Evolutionary conservation across 192 early-diverging fungal genomes (phyloP), one percentile per base, ranked within the genome.

Genomic region (Spizellomyces sp.): DNA sequence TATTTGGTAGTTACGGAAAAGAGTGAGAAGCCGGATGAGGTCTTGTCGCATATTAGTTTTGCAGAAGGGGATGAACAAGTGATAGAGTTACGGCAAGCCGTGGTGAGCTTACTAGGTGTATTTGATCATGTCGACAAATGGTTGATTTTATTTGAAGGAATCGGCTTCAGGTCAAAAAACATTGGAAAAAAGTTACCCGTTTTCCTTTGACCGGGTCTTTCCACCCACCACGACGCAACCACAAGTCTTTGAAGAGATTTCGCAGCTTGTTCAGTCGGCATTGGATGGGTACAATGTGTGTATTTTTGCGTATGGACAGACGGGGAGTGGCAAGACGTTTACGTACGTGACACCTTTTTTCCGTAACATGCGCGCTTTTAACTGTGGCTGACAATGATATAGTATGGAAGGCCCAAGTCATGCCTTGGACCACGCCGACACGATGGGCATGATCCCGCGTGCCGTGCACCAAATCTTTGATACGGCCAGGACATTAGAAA

Each of bases 261-360:
- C 93, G 36, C 95, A 97, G 76, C 82, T 99, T 9, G 93, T 99
- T 14, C 95, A 98, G 70, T 94, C 92, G 1, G 95, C 95, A 0
- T 70, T 99, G 46, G 97, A 99, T 68, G 96, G 96, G 4, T 98
- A 96, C 74, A 95, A 98, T 64, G 94, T 96, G 8, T 95, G 94
- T 73, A 96, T 99, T 46, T 99, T 99, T 84, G 95, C 96, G 0
- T 98, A 98, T 72, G 96, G 96, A 0, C 96, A 99, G 83, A 99
- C 96, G 1, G 95, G 95, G 2, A 90, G 89, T 64, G 95, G 95
- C 48, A 98, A 96, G 78, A 80, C 77, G 9, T 79, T 74, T 54
- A 81, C 77, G 74, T 78, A 68, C 9, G 65, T 71, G 5, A 12
- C 0, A 36, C 27, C 27, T 3, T 36, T 36, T n/a, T n/a, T 17